Conservation (phyloP, 345 rosid genomes). For the Melaleuca quinquenervia region DNA sequence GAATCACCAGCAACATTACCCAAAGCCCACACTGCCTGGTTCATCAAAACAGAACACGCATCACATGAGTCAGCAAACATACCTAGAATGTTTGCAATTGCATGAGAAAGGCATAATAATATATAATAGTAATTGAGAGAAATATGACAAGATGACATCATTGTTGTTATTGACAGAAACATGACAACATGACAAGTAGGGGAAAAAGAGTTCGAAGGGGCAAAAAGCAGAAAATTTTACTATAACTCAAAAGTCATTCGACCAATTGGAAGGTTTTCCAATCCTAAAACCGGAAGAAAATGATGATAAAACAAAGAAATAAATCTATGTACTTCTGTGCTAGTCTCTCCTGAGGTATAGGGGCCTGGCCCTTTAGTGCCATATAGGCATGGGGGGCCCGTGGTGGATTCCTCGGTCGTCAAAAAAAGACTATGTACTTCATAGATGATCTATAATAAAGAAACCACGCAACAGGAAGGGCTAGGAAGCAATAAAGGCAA, state of each 20-base stretch:
- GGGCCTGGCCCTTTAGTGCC: too few relatives aligned
- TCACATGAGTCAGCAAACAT: background rate
- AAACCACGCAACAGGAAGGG: background rate
- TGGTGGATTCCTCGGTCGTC: too few relatives aligned
- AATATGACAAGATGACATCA: background rate
- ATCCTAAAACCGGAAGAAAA: background rate
- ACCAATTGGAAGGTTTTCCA: background rate
- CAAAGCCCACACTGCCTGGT: slow-evolving; percentile 60
- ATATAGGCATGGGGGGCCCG: too few relatives aligned
- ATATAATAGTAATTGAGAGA: background rate
- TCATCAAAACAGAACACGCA: background rate
- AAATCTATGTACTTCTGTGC: background rate
- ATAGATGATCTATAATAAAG: background rate
- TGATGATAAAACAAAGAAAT: background rate
- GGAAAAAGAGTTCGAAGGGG: background rate
- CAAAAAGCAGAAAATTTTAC: background rate
- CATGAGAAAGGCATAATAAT: background rate
- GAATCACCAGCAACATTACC: slow-evolving; percentile 66
- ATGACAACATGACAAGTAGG: background rate
- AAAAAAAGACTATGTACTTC: background rate
- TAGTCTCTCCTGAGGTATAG: too few relatives aligned
- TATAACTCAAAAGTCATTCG: background rate
- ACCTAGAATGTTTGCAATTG: background rate
- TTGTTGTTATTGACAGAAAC: background rate
- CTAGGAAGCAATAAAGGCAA: background rate